A percentile compares a stretch with the other conserved stretches of the same genome.
Conservation (phyloP, 1,139 yeast genomes). For the Sugiyamaella xylanicola region DNA sequence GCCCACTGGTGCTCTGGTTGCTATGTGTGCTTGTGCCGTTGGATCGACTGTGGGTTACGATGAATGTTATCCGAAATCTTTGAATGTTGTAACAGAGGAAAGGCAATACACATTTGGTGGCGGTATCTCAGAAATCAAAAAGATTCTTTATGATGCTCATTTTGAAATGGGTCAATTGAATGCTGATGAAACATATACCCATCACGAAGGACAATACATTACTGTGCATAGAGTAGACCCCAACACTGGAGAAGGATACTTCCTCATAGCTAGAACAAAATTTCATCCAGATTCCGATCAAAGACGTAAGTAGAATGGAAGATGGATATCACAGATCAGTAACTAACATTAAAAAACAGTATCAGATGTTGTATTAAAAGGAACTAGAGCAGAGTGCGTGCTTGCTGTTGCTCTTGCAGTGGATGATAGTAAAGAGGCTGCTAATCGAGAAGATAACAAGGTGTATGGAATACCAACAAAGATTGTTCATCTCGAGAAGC, state of each 20-base stretch:
- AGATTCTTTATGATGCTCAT: conserved; percentile 60
- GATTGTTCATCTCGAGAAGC: conserved; percentile 55
- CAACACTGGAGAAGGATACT: conserved; percentile 84
- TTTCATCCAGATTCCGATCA: conserved; percentile 49
- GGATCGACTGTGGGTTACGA: conserved; percentile 96
- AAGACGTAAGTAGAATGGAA: conserved; percentile 29
- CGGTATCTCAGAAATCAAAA: conserved; percentile 77
- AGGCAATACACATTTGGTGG: conserved; percentile 62
- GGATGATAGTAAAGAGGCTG: conserved; percentile 50
- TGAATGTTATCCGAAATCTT: conserved; percentile 79
- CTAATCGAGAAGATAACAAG: conserved; percentile 42
- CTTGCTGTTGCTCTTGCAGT: conserved; percentile 61
- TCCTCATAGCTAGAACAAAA: conserved; percentile 82
- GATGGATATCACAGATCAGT: not conserved
- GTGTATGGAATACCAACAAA: conserved; percentile 67
- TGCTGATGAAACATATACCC: conserved; percentile 91
- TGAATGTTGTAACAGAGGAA: conserved; percentile 79
- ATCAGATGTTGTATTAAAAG: conserved; percentile 63
- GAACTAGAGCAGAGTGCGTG: conserved; percentile 62
- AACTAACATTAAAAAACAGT: conserved; percentile 54
- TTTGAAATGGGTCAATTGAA: conserved; percentile 64
- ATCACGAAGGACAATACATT: conserved; percentile 89
- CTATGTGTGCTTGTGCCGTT: conserved; percentile 90
- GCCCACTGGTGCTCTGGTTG: conserved; percentile 91
- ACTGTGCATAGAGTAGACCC: conserved; percentile 88